These are phyloP conservation scores for Fonsecaea monophora DNA, from an alignment of 2,329 filamentous ascomycete species.

Conservation along the genomic window DNA sequence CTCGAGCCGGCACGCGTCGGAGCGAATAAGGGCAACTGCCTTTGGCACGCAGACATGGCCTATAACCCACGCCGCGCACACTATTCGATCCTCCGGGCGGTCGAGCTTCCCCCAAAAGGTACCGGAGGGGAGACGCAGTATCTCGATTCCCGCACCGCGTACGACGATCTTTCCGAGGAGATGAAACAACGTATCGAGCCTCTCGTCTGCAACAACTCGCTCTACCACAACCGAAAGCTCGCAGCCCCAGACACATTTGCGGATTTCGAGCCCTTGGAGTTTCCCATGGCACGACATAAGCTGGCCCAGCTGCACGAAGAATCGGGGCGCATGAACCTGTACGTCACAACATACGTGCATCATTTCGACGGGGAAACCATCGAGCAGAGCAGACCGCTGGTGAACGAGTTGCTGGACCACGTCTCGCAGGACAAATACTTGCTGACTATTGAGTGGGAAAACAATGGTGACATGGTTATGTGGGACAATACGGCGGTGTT, in stretches of 20 bases:
- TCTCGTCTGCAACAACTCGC: conserved; percentile 8
- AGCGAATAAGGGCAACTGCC: conserved; percentile 8
- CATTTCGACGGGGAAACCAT: not conserved
- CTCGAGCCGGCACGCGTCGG: not conserved
- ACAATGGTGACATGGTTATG: conserved; percentile 20
- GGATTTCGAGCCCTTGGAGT: not conserved
- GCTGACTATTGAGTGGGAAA: conserved; percentile 16
- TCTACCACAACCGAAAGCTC: conserved; percentile 8
- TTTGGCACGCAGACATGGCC: conserved; percentile 13
- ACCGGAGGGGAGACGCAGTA: conserved; percentile 10
- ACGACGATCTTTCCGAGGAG: conserved; percentile 14
- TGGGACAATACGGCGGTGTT: conserved; percentile 19
- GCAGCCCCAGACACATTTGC: conserved; percentile 14
- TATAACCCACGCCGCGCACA: conserved; percentile 11
- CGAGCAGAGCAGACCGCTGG: conserved; percentile 6
- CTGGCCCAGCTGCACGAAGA: conserved; percentile 8
- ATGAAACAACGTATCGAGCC: conserved; percentile 2
- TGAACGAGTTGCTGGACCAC: conserved; percentile 4
- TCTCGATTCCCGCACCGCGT: conserved; percentile 16
- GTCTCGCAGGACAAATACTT: conserved; percentile 13
- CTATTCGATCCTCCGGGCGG: conserved; percentile 4
- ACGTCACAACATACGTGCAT: conserved; percentile 5
- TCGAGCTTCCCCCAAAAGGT: conserved; percentile 9
- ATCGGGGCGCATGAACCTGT: conserved; percentile 5
- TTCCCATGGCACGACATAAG: not conserved